Evolutionary conservation across 345 rosid species (phyloP).

Genomic region (Citrus reticulata): DNA sequence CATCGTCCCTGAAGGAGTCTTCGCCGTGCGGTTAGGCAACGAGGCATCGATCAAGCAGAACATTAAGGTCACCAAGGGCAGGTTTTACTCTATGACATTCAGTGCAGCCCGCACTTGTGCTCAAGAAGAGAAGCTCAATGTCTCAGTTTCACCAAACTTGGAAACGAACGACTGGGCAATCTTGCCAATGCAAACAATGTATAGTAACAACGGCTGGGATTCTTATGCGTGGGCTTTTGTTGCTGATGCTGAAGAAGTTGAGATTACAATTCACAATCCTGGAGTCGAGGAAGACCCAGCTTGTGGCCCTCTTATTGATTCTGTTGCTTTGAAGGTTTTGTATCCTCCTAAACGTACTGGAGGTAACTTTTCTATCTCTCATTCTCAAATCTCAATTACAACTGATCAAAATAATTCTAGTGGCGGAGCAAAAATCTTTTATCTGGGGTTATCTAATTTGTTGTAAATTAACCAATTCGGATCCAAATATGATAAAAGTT

Average conservation of each 20-base stretch:
- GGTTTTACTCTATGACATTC: constrained; percentile 60
- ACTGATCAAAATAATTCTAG: no score
- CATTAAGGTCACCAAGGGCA: constrained; percentile 39
- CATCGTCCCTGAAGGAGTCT: constrained; percentile 67
- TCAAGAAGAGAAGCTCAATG: constrained; percentile 70
- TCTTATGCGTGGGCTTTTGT: constrained; percentile 70
- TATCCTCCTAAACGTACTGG: constrained; percentile 39
- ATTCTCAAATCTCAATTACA: neutral
- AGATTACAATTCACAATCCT: constrained; percentile 67
- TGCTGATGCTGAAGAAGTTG: constrained; percentile 40
- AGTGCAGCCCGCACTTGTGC: constrained; percentile 81
- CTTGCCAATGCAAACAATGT: constrained; percentile 78
- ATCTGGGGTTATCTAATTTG: no score
- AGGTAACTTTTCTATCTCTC: constrained; percentile 17
- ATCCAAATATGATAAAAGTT: no score
- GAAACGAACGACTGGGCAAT: constrained; percentile 53
- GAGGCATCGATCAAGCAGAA: constrained; percentile 71
- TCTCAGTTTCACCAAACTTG: constrained; percentile 53
- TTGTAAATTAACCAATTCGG: no score
- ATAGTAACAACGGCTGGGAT: constrained; percentile 88
- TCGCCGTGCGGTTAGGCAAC: constrained; percentile 74
- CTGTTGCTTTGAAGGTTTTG: constrained; percentile 53
- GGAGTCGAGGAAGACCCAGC: constrained; percentile 69
- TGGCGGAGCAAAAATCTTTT: no score
- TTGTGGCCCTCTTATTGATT: constrained; percentile 80